These are phyloP conservation scores for Penicillium sclerotiorum DNA, from an alignment of 2,329 filamentous ascomycete genomes.

Conservation along the genomic window DNA sequence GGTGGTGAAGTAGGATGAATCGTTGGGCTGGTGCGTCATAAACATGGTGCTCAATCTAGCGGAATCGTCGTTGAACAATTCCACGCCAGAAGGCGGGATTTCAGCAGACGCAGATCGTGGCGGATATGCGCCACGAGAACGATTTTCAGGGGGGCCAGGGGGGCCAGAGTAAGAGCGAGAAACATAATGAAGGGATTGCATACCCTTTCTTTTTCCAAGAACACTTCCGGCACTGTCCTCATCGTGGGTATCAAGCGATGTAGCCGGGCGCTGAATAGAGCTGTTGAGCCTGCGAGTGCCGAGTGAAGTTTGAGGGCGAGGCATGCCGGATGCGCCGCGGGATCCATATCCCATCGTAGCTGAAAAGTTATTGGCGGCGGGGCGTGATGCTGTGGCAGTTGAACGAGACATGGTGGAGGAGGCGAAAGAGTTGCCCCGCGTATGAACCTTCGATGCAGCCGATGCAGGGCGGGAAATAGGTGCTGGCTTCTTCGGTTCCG, in stretches of 20 bases:
- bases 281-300: slow-evolving; percentile 53
- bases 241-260: slow-evolving; percentile 46
- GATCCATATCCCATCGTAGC: slow-evolving; percentile 59
- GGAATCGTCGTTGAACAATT: not conserved
- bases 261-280: slow-evolving; percentile 44
- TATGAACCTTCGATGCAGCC: slow-evolving; percentile 47
- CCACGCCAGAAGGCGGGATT: not conserved
- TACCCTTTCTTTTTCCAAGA: slow-evolving; percentile 57
- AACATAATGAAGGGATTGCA: slow-evolving; percentile 40
- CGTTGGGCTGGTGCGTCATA: no score
- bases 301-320: slow-evolving; percentile 57
- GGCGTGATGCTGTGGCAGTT: slow-evolving; percentile 48
- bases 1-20: not conserved
- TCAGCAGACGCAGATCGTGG: not conserved
- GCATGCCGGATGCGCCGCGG: slow-evolving; percentile 50
- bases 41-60: no score
- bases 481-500: slow-evolving; percentile 41
- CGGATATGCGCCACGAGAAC: not conserved
- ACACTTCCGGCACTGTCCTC: slow-evolving; percentile 41
- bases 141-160: slow-evolving; percentile 10
- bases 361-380: slow-evolving; percentile 55
- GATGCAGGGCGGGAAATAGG: slow-evolving; percentile 33
- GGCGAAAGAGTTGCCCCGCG: slow-evolving; percentile 38
- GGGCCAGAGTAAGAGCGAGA: slow-evolving; percentile 24
- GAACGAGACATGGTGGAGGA: slow-evolving; percentile 42